Percentiles rank a stretch among this genome's conserved stretches.
phyloP scores from a whole-genome alignment of 108 stramenopile genomes.

The Cyclostephanos invisitatus region DNA sequence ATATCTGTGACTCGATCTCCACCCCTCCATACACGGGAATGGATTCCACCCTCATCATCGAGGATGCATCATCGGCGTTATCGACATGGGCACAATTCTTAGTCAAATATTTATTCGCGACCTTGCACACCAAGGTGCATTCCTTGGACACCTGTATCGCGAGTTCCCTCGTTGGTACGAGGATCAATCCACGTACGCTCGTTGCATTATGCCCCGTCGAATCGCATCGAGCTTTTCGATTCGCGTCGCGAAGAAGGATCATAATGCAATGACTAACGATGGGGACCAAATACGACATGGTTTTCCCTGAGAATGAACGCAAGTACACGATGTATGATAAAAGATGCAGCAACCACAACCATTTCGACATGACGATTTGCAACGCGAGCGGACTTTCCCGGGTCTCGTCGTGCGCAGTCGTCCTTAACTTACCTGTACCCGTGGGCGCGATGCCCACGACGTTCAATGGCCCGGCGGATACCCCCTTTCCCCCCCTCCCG shows the following conservation, averaged over 20 bases:
- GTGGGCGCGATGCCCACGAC: conserved; percentile 72
- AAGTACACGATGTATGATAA: not conserved
- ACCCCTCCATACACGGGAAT: conserved; percentile 68
- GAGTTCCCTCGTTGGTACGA: conserved; percentile 79
- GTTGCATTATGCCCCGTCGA: not conserved
- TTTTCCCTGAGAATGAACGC: conserved; percentile 29
- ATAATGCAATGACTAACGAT: conserved; percentile 28
- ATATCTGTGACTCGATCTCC: conserved; percentile 47
- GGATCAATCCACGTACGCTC: conserved; percentile 46
- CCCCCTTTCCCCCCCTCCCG: not conserved
- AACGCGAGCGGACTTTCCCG: not conserved
- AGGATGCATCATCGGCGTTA: not conserved
- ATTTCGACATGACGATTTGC: too few relatives aligned
- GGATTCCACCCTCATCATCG: conserved; percentile 15
- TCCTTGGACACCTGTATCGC: conserved; percentile 61
- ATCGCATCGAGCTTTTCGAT: not conserved
- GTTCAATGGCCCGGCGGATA: conserved; percentile 19
- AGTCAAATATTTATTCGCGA: conserved; percentile 40
- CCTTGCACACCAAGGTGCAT: conserved; percentile 30
- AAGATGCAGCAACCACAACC: too few relatives aligned
- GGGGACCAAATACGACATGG: conserved; percentile 64
- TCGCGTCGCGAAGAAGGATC: conserved; percentile 2
- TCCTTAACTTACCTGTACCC: conserved; percentile 54
- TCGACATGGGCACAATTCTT: not conserved
- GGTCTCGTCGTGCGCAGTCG: not conserved